A percentile compares a stretch with the other conserved stretches of the same genome.
Conservation (phyloP, 768 basidiomycete genomes). For the Multifurca ochricompacta region DNA sequence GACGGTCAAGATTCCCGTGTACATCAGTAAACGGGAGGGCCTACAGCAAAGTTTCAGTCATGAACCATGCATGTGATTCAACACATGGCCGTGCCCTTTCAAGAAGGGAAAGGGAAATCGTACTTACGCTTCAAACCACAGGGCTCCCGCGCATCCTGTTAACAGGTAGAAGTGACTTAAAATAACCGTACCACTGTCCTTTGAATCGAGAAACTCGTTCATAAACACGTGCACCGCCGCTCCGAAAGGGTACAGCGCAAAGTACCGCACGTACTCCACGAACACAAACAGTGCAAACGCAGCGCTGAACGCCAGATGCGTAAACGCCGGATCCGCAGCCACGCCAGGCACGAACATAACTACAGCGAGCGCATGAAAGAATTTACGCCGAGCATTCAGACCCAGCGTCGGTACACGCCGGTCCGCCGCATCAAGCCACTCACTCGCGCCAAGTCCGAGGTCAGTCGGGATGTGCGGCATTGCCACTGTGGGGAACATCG, state of each 20-base stretch:
- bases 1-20: conserved; percentile 81
- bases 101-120: background rate
- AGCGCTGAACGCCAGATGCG: conserved; percentile 88
- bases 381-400: conserved; percentile 90
- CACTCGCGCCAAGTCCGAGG: conserved; percentile 41
- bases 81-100: background rate
- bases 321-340: conserved; percentile 90
- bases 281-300: conserved; percentile 95
- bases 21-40: conserved; percentile 46
- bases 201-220: conserved; percentile 93
- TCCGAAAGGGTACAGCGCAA: conserved; percentile 95
- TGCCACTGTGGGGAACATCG: conserved; percentile 27
- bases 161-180: conserved; percentile 96
- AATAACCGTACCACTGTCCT: conserved; percentile 93
- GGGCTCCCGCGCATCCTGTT: conserved; percentile 86
- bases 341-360: conserved; percentile 96
- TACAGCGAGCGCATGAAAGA: conserved; percentile 93
- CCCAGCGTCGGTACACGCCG: conserved; percentile 87
- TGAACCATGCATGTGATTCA: conserved; percentile 2
- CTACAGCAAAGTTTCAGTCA: conserved; percentile 24
- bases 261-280: conserved; percentile 96
- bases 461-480: conserved; percentile 43
- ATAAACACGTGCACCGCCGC: conserved; percentile 91
- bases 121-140: conserved; percentile 93
- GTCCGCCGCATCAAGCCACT: conserved; percentile 77